phyloP scores from a whole-genome alignment of 352 stramenopile species.

The Phytophthora sp. region DNA sequence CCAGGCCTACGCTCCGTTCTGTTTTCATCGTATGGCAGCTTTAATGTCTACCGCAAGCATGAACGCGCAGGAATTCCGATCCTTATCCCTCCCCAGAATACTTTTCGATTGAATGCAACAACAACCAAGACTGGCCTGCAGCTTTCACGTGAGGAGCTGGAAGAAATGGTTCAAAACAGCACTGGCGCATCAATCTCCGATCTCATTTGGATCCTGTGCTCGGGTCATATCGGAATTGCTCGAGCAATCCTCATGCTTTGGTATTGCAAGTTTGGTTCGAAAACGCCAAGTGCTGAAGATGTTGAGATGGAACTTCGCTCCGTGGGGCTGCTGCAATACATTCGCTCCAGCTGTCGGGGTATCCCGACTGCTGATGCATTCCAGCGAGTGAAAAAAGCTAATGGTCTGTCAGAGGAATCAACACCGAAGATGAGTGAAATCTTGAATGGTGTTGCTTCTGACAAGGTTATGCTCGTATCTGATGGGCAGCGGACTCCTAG shows the following conservation, averaged over 20 bases:
- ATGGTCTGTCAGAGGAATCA: slow-evolving; percentile 8
- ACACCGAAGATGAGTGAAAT: slow-evolving; percentile 22
- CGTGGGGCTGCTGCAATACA: slow-evolving; percentile 24
- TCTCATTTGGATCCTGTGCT: slow-evolving; percentile 41
- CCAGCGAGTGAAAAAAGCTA: slow-evolving; percentile 18
- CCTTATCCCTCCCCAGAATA: slow-evolving; percentile 28
- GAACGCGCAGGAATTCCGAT: slow-evolving; percentile 24
- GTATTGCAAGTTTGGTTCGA: slow-evolving; percentile 28
- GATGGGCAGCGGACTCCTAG: slow-evolving; percentile 29
- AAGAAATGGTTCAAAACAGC: slow-evolving; percentile 33
- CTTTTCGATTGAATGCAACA: slow-evolving; percentile 35
- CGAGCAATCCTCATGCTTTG: slow-evolving; percentile 38
- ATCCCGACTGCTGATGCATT: slow-evolving; percentile 38
- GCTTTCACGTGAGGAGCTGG: slow-evolving; percentile 24
- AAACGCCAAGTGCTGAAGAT: slow-evolving; percentile 10
- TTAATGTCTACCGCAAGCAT: slow-evolving; percentile 15
- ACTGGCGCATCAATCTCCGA: slow-evolving; percentile 25
- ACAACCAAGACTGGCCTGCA: slow-evolving; percentile 26
- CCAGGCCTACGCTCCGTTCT: slow-evolving; percentile 33
- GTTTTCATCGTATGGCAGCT: slow-evolving; percentile 34
- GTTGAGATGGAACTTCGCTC: slow-evolving; percentile 29
- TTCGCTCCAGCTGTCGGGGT: slow-evolving; percentile 29
- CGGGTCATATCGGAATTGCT: slow-evolving; percentile 47
- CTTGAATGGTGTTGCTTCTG: slow-evolving; percentile 41
- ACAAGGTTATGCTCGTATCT: slow-evolving; percentile 23